Conservation (phyloP, 352 stramenopile species). For the Pythium scleroteichum region DNA sequence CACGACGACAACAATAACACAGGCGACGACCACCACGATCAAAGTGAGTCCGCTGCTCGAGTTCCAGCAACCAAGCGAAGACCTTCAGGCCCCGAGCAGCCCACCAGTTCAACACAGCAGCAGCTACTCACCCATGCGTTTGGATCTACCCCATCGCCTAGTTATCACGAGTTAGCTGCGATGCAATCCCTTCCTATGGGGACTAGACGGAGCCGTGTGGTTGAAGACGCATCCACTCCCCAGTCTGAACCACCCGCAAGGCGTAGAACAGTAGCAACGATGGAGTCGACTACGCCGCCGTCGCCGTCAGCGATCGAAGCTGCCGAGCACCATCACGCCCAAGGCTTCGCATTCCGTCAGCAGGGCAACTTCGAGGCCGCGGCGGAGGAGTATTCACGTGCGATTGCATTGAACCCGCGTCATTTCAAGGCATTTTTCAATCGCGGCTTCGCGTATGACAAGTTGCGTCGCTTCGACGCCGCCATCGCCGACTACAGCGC, state of each 20-base stretch:
- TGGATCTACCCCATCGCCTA: neutral
- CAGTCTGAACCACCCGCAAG: neutral
- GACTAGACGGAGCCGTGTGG: neutral
- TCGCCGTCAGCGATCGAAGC: slow-evolving; percentile 18
- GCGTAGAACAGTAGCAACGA: slow-evolving; percentile 34
- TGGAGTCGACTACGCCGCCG: slow-evolving; percentile 8
- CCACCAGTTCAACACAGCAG: neutral
- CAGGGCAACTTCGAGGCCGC: slow-evolving; percentile 80
- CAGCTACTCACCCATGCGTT: neutral
- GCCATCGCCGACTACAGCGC: slow-evolving; percentile 80
- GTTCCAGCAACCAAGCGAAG: slow-evolving; percentile 3
- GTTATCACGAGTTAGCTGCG: neutral
- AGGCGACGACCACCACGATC: slow-evolving; percentile 13
- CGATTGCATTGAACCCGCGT: slow-evolving; percentile 63
- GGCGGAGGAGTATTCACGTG: slow-evolving; percentile 75
- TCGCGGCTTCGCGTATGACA: slow-evolving; percentile 85
- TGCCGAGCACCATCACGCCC: slow-evolving; percentile 58
- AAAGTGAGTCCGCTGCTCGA: neutral
- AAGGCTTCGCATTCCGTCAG: slow-evolving; percentile 75
- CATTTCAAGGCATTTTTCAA: slow-evolving; percentile 93
- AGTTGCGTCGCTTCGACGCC: slow-evolving; percentile 69
- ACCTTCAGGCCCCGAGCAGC: neutral
- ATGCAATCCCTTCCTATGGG: slow-evolving; percentile 3
- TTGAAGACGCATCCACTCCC: neutral
- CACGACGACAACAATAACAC: slow-evolving; percentile 32